Evolutionary conservation across 441 rosid genomes (phyloP).

Genomic region (Erodium moschatum): DNA sequence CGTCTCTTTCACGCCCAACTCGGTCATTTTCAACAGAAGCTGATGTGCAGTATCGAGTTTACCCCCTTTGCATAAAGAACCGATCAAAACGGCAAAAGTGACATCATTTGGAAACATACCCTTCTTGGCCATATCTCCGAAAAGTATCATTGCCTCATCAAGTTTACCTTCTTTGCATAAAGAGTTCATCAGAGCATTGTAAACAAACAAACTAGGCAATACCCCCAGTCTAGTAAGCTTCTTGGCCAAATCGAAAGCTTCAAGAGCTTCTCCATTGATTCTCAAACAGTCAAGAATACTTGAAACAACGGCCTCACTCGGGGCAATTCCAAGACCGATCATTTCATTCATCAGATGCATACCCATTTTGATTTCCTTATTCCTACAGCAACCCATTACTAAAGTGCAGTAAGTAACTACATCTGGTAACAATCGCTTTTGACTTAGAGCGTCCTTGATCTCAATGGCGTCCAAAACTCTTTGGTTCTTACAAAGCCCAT

Average conservation of each 20-base stretch:
- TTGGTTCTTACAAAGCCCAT: conserved; percentile 63
- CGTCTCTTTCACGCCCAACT: conserved; percentile 38
- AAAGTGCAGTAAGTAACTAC: conserved; percentile 59
- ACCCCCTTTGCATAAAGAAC: conserved; percentile 70
- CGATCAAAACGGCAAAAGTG: conserved; percentile 62
- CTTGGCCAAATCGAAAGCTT: conserved; percentile 49
- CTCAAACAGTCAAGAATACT: conserved; percentile 60
- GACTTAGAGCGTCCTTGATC: conserved; percentile 45
- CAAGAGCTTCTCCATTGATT: conserved; percentile 42
- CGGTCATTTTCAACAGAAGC: conserved; percentile 45
- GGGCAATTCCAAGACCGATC: conserved; percentile 47
- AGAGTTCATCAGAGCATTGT: conserved; percentile 62
- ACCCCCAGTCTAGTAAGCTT: conserved; percentile 37
- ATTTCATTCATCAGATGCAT: conserved; percentile 51
- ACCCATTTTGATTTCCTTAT: conserved; percentile 49
- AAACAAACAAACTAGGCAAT: conserved; percentile 54
- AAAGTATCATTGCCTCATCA: conserved; percentile 57
- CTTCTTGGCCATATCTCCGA: conserved; percentile 40
- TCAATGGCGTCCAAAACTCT: conserved; percentile 54
- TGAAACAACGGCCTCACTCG: conserved; percentile 61
- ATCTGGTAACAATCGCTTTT: conserved; percentile 42
- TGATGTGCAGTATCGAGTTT: conserved; percentile 44
- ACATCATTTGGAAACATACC: conserved; percentile 45
- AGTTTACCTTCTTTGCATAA: conserved; percentile 51
- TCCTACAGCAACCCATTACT: conserved; percentile 59